phyloP scores from a whole-genome alignment of 176 grass and related monocot genomes.

The Phoenix roebelenii region DNA sequence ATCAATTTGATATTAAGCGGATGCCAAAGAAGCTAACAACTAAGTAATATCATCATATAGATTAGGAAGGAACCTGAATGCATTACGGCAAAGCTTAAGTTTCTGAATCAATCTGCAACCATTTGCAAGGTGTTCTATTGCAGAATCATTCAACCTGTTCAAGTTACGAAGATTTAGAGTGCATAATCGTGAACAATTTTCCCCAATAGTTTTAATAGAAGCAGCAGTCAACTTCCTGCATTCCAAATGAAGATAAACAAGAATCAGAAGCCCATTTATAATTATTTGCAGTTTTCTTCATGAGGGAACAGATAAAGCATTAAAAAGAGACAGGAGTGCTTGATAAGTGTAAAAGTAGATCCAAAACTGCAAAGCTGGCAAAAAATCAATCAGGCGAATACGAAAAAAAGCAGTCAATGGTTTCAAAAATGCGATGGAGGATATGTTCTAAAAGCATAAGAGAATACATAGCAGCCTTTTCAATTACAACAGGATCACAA shows the following conservation, averaged over 20 bases:
- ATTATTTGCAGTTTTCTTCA: no score
- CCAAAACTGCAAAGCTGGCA: no score
- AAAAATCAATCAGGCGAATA: no score
- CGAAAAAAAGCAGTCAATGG: no score
- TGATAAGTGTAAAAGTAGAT: no score
- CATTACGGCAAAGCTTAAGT: conserved; percentile 48
- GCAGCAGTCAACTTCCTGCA: conserved; percentile 69
- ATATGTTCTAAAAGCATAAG: no score
- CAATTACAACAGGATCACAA: background rate
- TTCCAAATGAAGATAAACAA: conserved; percentile 17
- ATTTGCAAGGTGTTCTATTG: conserved; percentile 39
- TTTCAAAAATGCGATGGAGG: no score
- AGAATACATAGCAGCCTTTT: background rate
- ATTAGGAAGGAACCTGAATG: conserved; percentile 37
- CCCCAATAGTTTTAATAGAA: conserved; percentile 66
- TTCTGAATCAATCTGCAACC: conserved; percentile 44
- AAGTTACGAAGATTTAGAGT: conserved; percentile 51
- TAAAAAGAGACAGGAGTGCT: no score
- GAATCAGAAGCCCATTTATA: conserved; percentile 2
- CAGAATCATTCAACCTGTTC: conserved; percentile 37
- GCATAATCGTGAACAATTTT: conserved; percentile 40
- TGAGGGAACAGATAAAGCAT: no score
- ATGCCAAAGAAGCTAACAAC: no score
- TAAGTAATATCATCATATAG: no score
- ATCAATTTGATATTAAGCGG: no score